These are phyloP conservation scores for Leptographium flavum DNA, from an alignment of 2,329 filamentous ascomycete genomes.

Conservation along the genomic window DNA sequence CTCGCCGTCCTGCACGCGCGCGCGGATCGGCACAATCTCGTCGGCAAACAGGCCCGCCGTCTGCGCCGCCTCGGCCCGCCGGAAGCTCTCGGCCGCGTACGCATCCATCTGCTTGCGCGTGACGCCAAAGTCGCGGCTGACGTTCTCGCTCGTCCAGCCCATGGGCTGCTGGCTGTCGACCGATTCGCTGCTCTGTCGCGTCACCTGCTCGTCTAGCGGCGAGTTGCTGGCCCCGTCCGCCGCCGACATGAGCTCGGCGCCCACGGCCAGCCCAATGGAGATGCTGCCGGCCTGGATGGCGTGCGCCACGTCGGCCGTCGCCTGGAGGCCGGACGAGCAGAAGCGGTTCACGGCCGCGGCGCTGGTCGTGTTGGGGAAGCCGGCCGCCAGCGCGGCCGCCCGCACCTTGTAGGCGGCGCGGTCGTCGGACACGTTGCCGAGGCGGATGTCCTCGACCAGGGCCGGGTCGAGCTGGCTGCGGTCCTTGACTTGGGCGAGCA, in stretches of 20 bases:
- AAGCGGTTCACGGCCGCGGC: constrained; percentile 84
- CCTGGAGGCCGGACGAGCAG: constrained; percentile 93
- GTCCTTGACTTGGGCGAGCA: constrained; percentile 62
- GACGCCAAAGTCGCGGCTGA: constrained; percentile 80
- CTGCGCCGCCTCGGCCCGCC: constrained; percentile 76
- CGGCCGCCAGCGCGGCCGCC: constrained; percentile 76
- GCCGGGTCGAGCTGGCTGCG: constrained; percentile 66
- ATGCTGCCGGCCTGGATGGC: constrained; percentile 70
- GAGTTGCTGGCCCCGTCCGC: constrained; percentile 55
- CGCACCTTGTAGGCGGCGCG: constrained; percentile 87
- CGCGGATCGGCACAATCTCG: constrained; percentile 81
- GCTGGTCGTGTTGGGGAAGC: constrained; percentile 79
- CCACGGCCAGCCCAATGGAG: constrained; percentile 73
- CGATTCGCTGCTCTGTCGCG: constrained; percentile 58
- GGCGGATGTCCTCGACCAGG: constrained; percentile 76
- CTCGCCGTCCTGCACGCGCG: constrained; percentile 70
- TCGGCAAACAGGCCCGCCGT: constrained; percentile 85
- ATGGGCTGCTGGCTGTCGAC: constrained; percentile 85
- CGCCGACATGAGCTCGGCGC: constrained; percentile 76
- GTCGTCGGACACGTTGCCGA: constrained; percentile 79
- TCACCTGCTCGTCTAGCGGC: constrained; percentile 66
- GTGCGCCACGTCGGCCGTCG: constrained; percentile 87
- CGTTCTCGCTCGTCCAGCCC: constrained; percentile 97
- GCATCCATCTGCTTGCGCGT: constrained; percentile 66
- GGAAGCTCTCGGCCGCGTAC: constrained; percentile 78